Conservation (phyloP, 2,329 filamentous ascomycete species). For the Metarhizium anisopliae region DNA sequence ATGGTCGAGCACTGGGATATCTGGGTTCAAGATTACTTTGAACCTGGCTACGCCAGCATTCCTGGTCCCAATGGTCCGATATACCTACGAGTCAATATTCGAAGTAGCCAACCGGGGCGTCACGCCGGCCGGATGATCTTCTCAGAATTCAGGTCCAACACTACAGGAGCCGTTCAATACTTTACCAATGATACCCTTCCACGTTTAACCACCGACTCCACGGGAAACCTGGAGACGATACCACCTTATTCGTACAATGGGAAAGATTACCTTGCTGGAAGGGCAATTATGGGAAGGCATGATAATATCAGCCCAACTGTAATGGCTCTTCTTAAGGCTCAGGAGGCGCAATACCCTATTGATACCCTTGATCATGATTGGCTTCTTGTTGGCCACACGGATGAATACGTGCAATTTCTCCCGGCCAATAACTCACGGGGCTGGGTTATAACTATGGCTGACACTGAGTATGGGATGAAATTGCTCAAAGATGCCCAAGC, state of each 20-base stretch:
- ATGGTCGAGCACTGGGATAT: slow-evolving; percentile 19
- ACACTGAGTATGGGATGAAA: slow-evolving; percentile 12
- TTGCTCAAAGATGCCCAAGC: slow-evolving; percentile 11
- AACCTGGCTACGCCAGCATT: slow-evolving; percentile 29
- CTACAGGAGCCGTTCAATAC: neutral
- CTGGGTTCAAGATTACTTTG: slow-evolving; percentile 31
- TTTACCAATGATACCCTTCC: neutral
- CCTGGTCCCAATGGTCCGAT: slow-evolving; percentile 25
- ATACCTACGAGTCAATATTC: slow-evolving; percentile 12
- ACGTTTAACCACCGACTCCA: slow-evolving; percentile 11
- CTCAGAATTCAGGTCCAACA: neutral
- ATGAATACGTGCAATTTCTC: slow-evolving; percentile 21
- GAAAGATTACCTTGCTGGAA: slow-evolving; percentile 11
- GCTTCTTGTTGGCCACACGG: slow-evolving; percentile 18
- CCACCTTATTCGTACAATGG: slow-evolving; percentile 20
- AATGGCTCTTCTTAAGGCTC: slow-evolving; percentile 20
- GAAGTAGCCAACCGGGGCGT: neutral
- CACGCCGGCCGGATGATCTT: neutral
- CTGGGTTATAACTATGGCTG: slow-evolving; percentile 15
- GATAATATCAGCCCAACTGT: slow-evolving; percentile 12
- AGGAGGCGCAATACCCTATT: slow-evolving; percentile 26
- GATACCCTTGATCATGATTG: slow-evolving; percentile 19
- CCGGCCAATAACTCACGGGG: slow-evolving; percentile 15
- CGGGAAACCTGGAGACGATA: slow-evolving; percentile 28
- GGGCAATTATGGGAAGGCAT: slow-evolving; percentile 13